These are phyloP conservation scores for Trametes polyzona DNA, from an alignment of 1,284 basidiomycete genomes.

Conservation along the genomic window DNA sequence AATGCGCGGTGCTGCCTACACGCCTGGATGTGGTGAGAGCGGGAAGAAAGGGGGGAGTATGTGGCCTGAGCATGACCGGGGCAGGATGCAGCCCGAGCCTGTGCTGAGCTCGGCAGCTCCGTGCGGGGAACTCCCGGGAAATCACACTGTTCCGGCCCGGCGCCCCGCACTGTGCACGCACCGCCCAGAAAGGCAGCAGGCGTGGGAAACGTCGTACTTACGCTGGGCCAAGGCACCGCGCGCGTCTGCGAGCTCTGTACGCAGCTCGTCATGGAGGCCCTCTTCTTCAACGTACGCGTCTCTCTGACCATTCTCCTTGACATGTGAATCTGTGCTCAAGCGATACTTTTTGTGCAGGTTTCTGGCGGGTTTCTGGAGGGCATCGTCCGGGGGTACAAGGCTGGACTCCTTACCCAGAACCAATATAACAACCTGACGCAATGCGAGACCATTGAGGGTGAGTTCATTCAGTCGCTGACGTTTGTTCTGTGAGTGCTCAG, in stretches of 20 bases:
- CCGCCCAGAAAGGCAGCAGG: not conserved
- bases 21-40: not conserved
- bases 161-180: not conserved
- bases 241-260: constrained; percentile 12
- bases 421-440: constrained; percentile 96
- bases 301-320: not conserved
- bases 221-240: constrained; percentile 4
- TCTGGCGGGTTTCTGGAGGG: constrained; percentile 89
- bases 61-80: not conserved
- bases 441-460: constrained; percentile 97
- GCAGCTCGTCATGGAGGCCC: constrained; percentile 69
- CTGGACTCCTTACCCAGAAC: constrained; percentile 85
- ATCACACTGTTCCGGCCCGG: constrained; percentile 14
- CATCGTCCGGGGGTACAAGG: constrained; percentile 93
- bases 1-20: too few relatives aligned
- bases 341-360: constrained; percentile 51
- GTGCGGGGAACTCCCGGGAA: not conserved
- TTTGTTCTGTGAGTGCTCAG: too few relatives aligned
- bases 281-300: constrained; percentile 80
- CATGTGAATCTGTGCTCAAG: not conserved
- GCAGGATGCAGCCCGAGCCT: not conserved
- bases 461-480: too few relatives aligned
- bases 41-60: not conserved
- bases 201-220: constrained; percentile 21
- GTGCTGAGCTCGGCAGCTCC: not conserved